Base-by-base conservation (phyloP, 2,329 filamentous ascomycete genomes). In the Monosporascus sp. region DNA sequence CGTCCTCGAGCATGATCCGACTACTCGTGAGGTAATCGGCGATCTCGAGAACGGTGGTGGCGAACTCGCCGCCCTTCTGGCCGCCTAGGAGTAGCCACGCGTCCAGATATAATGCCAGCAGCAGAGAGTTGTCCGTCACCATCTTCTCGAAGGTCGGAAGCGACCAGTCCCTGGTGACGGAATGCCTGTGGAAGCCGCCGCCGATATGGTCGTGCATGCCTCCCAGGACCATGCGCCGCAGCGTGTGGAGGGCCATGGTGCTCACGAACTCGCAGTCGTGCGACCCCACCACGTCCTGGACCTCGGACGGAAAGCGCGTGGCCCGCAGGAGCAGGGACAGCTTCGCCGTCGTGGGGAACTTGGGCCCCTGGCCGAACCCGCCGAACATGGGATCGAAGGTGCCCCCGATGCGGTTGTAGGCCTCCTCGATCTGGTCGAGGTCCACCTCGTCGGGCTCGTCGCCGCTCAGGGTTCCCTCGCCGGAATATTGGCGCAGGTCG, bases 71-170 rank as follows among this genome's bases (percentile, higher is more conserved):
- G 11, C 87, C 79, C 49, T 80, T 78, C 0, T 80, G 59, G 14
- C 64, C 71, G 24, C 71, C 69, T 24, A 63, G 68, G 14, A 85
- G 72, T 15, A 90, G 78, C 77, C 92, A 97, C 0, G 89, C 92
- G 64, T 97, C 91, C 7, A 96, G 78, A 63, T 94, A 97, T 7
- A 94, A 78, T 24, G 86, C 81, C 2, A 99, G 74, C 1, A 97
- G 78, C 60, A 97, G 87, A 0, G 89, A 87, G 64, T 99, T 96
- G 66, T 97, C 94, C 51, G 90, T 91, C 9, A 97, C 81, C 81
- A 97, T 91, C 75, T 97, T 97, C 74, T 99, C 94, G 63, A 97
- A 99, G 68, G 96, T 92, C 11, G 94, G 94, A 47, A 97, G 76
- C 57, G 88, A 89, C 94, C 94, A 99, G 71, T 97, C 89, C 15